Base-by-base conservation (phyloP, 768 basidiomycete genomes). In the Mycena crocata region DNA sequence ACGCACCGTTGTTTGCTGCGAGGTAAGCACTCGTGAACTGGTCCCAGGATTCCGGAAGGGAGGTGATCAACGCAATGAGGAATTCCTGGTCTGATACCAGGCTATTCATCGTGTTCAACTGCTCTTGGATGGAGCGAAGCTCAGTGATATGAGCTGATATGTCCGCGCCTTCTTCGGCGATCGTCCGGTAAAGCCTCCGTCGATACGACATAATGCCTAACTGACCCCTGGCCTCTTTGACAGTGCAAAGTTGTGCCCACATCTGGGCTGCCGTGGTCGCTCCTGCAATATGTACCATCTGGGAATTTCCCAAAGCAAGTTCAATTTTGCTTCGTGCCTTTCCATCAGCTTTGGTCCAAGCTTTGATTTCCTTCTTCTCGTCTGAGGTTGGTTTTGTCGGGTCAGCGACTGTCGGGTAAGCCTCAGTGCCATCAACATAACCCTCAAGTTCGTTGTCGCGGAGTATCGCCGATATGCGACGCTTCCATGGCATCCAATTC, bases 281-380 rank as follows among this genome's bases (percentile, higher is more conserved):
- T 44, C 60, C 60, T 32, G 49, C 60, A 45, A 62, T 54, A 52
- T 62, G 60, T 42, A 62, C 52, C 60, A 62, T 62, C 32, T 62
- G 60, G 60, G 49, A 51, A 54, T 51, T 55, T 30, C 50, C 54
- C 55, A 64, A 57, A 24, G 62, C 45, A 19, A 64, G 55, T 26
- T 55, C 55, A 56, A 64, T 64, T 30, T 64, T 37, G 37, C 51
- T 64, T 21, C 54, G 40, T 32, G 62, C 55, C 55, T 64, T 64
- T 48, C 52, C 62, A 46, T 64, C 62, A 24, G n/a, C 19, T 35
- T 57, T 52, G 6, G 48, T 44, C 63, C 63, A 63, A 28, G 30
- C 37, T 49, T 23, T n/a, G 32, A 46, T 39, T n/a, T 17, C 12
- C 26, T 55, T 49, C 45, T 45, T 30, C 62, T 63, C 62, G 17